A percentile compares a stretch with the other conserved stretches of the same genome.
phyloP scores from a whole-genome alignment of 805 yeast species.

The Suhomyces pyralidae region DNA sequence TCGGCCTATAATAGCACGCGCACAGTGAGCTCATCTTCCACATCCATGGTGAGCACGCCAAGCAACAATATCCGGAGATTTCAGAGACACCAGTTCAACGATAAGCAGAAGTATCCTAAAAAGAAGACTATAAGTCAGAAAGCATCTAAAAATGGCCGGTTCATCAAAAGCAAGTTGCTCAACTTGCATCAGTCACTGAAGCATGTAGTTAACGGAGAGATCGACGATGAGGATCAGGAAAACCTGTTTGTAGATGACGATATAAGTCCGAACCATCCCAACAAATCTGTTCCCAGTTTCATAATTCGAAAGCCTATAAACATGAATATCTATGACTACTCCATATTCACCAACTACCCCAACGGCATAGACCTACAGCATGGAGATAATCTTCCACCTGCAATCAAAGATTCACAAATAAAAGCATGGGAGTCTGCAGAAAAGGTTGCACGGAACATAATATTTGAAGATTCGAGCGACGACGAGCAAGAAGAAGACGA shows the following conservation, averaged over 20 bases:
- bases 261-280: constrained; percentile 15
- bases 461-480: constrained; percentile 31
- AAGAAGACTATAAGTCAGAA: constrained; percentile 9
- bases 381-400: constrained; percentile 26
- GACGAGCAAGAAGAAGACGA: constrained; percentile 18
- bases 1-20: constrained; percentile 21
- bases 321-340: constrained; percentile 34
- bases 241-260: constrained; percentile 3
- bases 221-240: constrained; percentile 1
- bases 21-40: constrained; percentile 36
- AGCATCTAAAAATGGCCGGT: constrained; percentile 22
- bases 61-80: constrained; percentile 38
- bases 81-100: constrained; percentile 21
- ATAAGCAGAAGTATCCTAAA: constrained; percentile 4
- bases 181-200: constrained; percentile 40
- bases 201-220: constrained; percentile 7
- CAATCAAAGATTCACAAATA: constrained; percentile 39
- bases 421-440: constrained; percentile 47
- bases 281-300: constrained; percentile 20
- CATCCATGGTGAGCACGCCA: constrained; percentile 40
- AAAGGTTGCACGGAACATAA: constrained; percentile 32
- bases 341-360: constrained; percentile 29
- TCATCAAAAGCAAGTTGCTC: constrained; percentile 35
- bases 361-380: constrained; percentile 15
- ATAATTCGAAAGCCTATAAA: constrained; percentile 32